phyloP scores from a whole-genome alignment of 129 eudicot species.

The Arctium lappa region DNA sequence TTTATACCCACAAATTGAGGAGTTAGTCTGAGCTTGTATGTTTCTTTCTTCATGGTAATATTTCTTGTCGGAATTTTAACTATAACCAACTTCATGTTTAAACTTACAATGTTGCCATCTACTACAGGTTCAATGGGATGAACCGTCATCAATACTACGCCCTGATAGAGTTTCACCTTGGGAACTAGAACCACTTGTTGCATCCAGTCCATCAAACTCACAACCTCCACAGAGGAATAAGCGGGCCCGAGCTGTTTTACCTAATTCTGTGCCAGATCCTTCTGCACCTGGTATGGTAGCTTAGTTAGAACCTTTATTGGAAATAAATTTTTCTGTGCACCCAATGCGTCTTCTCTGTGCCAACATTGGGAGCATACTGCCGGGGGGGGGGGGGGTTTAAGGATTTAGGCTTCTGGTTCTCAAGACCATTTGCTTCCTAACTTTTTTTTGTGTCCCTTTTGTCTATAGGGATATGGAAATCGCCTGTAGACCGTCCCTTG shows the following conservation, averaged over 20 bases:
- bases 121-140: slow-evolving; percentile 98
- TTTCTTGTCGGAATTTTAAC: background rate
- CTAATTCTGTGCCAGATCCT: slow-evolving; percentile 58
- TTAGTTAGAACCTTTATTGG: background rate
- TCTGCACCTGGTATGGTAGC: slow-evolving; percentile 52
- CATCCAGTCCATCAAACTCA: slow-evolving; percentile 51
- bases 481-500: slow-evolving; percentile 54
- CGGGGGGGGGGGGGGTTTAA: background rate
- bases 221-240: slow-evolving; percentile 80
- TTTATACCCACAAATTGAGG: background rate
- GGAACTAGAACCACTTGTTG: slow-evolving; percentile 91
- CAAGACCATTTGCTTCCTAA: background rate
- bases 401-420: background rate
- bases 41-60: background rate
- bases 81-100: background rate
- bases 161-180: slow-evolving; percentile 94
- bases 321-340: background rate
- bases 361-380: background rate
- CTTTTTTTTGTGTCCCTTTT: background rate
- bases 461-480: slow-evolving; percentile 66
- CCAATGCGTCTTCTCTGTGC: background rate
- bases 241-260: slow-evolving; percentile 64
- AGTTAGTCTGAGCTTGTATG: background rate
- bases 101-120: slow-evolving; percentile 1
- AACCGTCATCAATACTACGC: slow-evolving; percentile 80